A percentile compares a stretch with the other conserved stretches of the same genome.
These are phyloP conservation scores for Apiospora arundinis DNA, from an alignment of 2,329 filamentous ascomycete genomes.

Conservation along the genomic window DNA sequence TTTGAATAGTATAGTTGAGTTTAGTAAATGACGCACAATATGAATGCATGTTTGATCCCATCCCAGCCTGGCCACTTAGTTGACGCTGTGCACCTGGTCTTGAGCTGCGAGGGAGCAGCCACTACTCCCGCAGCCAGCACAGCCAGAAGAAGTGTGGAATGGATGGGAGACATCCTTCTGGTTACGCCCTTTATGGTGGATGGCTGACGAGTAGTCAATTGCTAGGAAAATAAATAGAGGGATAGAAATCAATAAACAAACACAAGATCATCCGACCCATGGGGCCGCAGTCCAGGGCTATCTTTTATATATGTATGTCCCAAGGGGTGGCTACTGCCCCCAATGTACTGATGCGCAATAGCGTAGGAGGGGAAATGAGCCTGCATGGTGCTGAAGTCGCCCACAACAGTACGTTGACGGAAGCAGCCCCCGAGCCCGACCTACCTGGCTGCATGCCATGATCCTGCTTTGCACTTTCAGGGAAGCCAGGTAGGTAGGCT, in stretches of 20 bases:
- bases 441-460: neutral
- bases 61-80: conserved; percentile 43
- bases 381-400: neutral
- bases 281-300: neutral
- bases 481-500: neutral
- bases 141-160: neutral
- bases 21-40: conserved; percentile 43
- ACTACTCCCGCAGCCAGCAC: neutral
- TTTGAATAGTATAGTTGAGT: neutral
- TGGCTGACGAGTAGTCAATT: neutral
- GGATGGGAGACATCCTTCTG: neutral
- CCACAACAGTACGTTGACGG: neutral
- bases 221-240: neutral
- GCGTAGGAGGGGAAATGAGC: neutral
- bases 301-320: neutral
- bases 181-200: neutral
- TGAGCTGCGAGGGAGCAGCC: neutral
- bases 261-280: neutral
- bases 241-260: neutral
- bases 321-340: neutral
- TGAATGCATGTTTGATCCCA: conserved; percentile 48
- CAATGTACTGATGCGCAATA: neutral
- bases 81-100: neutral
- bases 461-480: neutral
- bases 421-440: neutral